Evolutionary conservation across 495 filamentous ascomycete species (phyloP).

Genomic region (Aspergillus panamensis): DNA sequence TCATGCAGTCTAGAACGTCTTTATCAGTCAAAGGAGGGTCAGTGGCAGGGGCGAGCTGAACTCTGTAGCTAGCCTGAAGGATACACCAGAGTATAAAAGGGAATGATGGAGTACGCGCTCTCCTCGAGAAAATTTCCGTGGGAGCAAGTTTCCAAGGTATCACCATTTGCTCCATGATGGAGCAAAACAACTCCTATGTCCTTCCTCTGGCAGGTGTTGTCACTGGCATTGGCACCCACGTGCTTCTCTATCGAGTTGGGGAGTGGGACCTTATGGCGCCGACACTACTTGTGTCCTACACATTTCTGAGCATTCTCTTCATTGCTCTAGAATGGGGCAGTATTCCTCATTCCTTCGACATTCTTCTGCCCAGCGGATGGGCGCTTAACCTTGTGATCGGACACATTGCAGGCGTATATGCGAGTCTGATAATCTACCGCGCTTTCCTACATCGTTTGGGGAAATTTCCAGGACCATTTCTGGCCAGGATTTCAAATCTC

Average conservation of each 20-base stretch:
- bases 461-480: constrained; percentile 39
- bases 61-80: too few species aligned
- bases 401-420: constrained; percentile 19
- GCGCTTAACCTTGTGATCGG: background rate
- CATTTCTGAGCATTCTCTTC: background rate
- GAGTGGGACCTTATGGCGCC: constrained; percentile 3
- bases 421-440: constrained; percentile 37
- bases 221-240: constrained; percentile 3
- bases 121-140: too few species aligned
- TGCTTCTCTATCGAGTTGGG: constrained; percentile 2
- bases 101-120: too few species aligned
- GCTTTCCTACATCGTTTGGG: constrained; percentile 32
- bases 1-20: too few species aligned
- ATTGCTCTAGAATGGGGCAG: background rate
- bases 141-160: background rate
- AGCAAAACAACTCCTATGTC: background rate
- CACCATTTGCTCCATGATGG: background rate
- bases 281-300: background rate
- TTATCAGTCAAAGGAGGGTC: too few species aligned
- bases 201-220: background rate
- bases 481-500: constrained; percentile 32
- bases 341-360: background rate
- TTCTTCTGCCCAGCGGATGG: background rate
- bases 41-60: too few species aligned
- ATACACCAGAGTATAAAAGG: too few species aligned